Evolutionary conservation across 129 eudicot genomes (phyloP), one percentile per base, ranked within the genome.

Genomic region (Flaveria bidentis): DNA sequence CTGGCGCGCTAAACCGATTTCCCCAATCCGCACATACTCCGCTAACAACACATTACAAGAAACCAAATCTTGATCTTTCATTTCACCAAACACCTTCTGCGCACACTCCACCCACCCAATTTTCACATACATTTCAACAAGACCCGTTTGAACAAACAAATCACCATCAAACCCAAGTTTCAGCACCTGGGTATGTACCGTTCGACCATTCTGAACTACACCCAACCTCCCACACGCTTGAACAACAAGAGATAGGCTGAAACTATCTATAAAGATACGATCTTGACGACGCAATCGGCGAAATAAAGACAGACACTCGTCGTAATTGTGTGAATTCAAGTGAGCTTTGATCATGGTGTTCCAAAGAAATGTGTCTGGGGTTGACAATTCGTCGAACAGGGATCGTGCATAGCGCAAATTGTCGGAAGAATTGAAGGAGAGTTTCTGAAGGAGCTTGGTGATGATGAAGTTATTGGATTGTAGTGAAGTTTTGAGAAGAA

Each of bases 261-360:
- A 84, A 73, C 82, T 76, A 49, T 80, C 87, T 12, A 77, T 10
- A 66, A 44, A 67, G n/a, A 81, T 56, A 25, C 39, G 62, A 55
- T 78, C 69, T 69, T 56, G 82, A 55, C 51, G 66, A 60, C 77
- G 72, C 49, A 80, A 71, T 11, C 30, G 75, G 52, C 39, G 42
- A 60, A 72, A 84, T 22, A 84, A 50, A 3, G 70, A 72, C 14
- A 84, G 23, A 11, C 78, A 67, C 18, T 77, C 74, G 2, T 20
- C 11, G 12, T 82, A 75, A 3, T 76, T 20, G 22, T 72, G 62
- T 18, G 65, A 72, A 57, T 66, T 76, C 25, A 81, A n/a, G 80
- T 76, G 73, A n/a, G 80, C 87, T 66, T 82, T 72, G 52, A 81
- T 81, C 77, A 84, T 67, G 70, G 85, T 76, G 84, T 84, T 84